Percentiles rank a stretch among this genome's conserved stretches.
These are phyloP conservation scores for Leccinellum luteum DNA, from an alignment of 768 basidiomycete genomes.

Conservation along the genomic window DNA sequence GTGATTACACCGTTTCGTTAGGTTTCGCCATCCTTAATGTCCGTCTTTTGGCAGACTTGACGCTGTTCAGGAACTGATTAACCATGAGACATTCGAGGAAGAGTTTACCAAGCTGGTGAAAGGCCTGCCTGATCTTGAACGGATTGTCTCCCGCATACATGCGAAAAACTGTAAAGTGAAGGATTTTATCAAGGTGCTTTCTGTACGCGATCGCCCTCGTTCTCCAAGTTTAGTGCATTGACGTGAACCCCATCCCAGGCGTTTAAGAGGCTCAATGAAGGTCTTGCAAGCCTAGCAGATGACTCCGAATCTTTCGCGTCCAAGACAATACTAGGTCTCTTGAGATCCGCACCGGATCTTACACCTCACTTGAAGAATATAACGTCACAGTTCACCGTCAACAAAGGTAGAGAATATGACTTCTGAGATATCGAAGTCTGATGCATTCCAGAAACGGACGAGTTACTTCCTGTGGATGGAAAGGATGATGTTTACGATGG, in stretches of 20 bases:
- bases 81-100: constrained; percentile 71
- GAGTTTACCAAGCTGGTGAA: constrained; percentile 76
- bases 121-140: constrained; percentile 87
- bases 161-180: constrained; percentile 85
- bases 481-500: constrained; percentile 85
- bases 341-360: constrained; percentile 83
- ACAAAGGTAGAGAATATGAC: constrained; percentile 48
- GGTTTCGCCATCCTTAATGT: constrained; percentile 13
- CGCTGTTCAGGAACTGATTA: constrained; percentile 89
- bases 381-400: constrained; percentile 58
- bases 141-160: constrained; percentile 92
- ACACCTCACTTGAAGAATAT: constrained; percentile 68
- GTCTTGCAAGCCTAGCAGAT: constrained; percentile 60
- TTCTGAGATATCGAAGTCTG: constrained; percentile 18
- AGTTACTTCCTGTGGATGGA: constrained; percentile 78
- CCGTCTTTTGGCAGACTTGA: constrained; percentile 61
- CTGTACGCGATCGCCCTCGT: constrained; percentile 41
- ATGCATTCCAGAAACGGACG: constrained; percentile 50
- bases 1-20: constrained; percentile 38
- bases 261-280: constrained; percentile 71
- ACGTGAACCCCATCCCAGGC: constrained; percentile 44
- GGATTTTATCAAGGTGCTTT: constrained; percentile 84
- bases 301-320: constrained; percentile 74
- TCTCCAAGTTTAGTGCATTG: not conserved
- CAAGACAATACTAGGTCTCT: constrained; percentile 66